Evolutionary conservation across 768 basidiomycete genomes (phyloP).

Genomic region (Pholiota conissans): DNA sequence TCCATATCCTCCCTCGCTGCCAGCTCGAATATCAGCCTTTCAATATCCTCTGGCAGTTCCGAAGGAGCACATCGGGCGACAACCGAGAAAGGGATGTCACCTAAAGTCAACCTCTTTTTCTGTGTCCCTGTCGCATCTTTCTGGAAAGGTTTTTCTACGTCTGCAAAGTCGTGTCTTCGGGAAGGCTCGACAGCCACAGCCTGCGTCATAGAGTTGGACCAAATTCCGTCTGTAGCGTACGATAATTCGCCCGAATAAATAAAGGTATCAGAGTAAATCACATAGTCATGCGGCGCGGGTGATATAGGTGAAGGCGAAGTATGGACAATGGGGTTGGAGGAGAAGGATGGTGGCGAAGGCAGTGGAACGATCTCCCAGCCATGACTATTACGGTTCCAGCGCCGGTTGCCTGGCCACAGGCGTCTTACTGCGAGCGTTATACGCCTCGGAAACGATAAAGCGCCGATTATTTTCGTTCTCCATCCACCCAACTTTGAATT

Average conservation of each 20-base stretch:
- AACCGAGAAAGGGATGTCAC: not conserved
- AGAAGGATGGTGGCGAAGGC: too few species aligned
- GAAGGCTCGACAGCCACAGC: too few species aligned
- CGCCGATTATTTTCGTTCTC: not conserved
- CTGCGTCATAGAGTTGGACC: too few species aligned
- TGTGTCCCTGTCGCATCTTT: not conserved
- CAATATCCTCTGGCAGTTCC: slow-evolving; percentile 11
- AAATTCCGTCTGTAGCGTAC: too few species aligned
- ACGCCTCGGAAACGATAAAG: not conserved
- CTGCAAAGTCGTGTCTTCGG: too few species aligned
- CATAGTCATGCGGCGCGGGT: not conserved
- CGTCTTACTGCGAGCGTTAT: not conserved
- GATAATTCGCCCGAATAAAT: too few species aligned
- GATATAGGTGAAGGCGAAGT: not conserved
- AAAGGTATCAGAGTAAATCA: not conserved
- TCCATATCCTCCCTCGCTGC: slow-evolving; percentile 3
- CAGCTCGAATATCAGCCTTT: slow-evolving; percentile 12
- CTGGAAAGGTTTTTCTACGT: too few species aligned
- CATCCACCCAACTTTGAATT: not conserved
- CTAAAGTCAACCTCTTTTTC: not conserved
- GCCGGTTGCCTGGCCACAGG: not conserved
- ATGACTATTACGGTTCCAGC: not conserved
- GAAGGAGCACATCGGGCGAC: not conserved
- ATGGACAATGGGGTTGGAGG: not conserved
- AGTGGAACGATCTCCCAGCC: not conserved